These are phyloP conservation scores for Rhododendron simsii DNA, from an alignment of 148 eudicot genomes.

Conservation along the genomic window DNA sequence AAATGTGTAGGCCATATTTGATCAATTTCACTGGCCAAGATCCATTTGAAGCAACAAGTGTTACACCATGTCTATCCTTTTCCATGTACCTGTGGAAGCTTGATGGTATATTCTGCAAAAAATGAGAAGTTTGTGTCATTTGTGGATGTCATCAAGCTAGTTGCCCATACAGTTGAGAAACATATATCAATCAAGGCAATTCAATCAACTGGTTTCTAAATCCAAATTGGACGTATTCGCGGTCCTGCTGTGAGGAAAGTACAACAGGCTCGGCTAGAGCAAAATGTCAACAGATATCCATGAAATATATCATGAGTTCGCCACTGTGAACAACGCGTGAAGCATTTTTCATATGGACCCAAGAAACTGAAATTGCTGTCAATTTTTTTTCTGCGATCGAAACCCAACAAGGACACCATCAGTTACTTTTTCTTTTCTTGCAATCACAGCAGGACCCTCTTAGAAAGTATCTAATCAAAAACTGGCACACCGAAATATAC, in stretches of 20 bases:
- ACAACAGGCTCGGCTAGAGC: not conserved
- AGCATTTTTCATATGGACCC: not conserved
- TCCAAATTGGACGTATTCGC: not conserved
- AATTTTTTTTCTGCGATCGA: not conserved
- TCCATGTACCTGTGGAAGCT: not conserved
- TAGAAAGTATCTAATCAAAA: not conserved
- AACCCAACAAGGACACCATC: not conserved
- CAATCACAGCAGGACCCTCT: not conserved
- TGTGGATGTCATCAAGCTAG: not conserved
- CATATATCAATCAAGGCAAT: not conserved
- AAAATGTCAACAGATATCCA: not conserved
- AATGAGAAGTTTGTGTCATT: not conserved
- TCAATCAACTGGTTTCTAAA: not conserved
- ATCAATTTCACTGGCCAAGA: not conserved
- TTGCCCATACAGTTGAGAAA: not conserved
- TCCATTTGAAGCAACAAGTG: not conserved
- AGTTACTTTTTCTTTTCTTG: not conserved
- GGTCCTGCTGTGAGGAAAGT: not conserved
- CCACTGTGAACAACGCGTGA: not conserved
- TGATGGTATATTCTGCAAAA: constrained; percentile 15
- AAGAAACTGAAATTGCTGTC: not conserved
- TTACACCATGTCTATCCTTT: not conserved
- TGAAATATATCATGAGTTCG: not conserved
- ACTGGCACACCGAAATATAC: not conserved
- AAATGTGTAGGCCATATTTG: not conserved